Evolutionary conservation across 2,329 filamentous ascomycete genomes (phyloP), one percentile per base, ranked within the genome.

Genomic region (Lasiodiplodia sp.): DNA sequence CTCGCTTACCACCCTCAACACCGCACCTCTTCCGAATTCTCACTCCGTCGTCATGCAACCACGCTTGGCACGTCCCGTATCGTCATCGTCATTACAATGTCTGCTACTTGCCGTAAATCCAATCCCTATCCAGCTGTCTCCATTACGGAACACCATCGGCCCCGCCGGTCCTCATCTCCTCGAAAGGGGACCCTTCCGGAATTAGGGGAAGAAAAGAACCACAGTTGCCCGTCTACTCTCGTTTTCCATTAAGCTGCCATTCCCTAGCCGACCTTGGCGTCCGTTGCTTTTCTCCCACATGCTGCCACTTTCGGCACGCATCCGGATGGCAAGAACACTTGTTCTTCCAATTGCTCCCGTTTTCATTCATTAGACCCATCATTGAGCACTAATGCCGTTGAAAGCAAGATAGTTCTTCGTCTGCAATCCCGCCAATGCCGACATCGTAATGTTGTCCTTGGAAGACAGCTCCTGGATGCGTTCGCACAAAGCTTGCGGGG

Each of bases 351-450:
- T 52, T 52, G 49, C 53, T 28, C 21, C 51, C 25, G 28, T 34
- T n/a, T 34, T 18, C 18, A 37, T 11, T n/a, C 18, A 5, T 28
- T 4, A 25, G 21, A 4, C 21, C 25, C 40, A 2, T 21, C 60
- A 40, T 18, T 18, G 52, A 37, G 60, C 10, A 18, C 44, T 52
- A 18, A 37, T 21, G 51, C 85, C 85, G 79, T 89, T 89, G 80
- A 86, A 88, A 69, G 84, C 85, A 65, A 90, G 80, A 68, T 80
- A 73, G 81, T 89, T 88, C 73, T 75, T 72, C 65, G 84, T 87
- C 71, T 82, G 79, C 70, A 73, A 78, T 64, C 80, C 81, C 1
- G 85, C 76, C 6, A 34, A 1, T 34, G 31, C 31, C 8, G 31
- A 34, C 51, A 77, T 77, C 67, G 85, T 78, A 71, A 81, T 79